Conservation (phyloP, 2,329 filamentous ascomycete genomes). For the Sodiomyces alkalinus region DNA sequence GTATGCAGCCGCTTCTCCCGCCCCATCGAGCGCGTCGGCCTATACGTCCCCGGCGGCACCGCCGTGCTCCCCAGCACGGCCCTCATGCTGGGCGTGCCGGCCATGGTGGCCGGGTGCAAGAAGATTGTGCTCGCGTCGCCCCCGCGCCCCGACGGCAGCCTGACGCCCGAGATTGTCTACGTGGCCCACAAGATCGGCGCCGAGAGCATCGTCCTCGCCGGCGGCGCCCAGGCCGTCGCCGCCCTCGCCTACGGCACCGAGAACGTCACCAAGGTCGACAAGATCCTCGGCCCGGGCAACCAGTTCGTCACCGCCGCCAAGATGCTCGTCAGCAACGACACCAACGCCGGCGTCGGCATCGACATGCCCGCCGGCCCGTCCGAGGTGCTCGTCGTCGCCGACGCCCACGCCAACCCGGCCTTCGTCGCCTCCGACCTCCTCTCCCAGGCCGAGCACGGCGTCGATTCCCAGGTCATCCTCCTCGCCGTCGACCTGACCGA, state of each 20-base stretch:
- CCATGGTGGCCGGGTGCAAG: slow-evolving; percentile 92
- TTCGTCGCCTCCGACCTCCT: slow-evolving; percentile 93
- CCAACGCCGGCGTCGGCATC: slow-evolving; percentile 85
- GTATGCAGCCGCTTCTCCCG: slow-evolving; percentile 85
- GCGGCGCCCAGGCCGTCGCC: slow-evolving; percentile 87
- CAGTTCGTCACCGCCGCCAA: slow-evolving; percentile 98
- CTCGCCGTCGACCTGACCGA: slow-evolving; percentile 72
- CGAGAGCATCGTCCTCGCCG: slow-evolving; percentile 88
- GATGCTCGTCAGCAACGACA: slow-evolving; percentile 97
- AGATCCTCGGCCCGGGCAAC: slow-evolving; percentile 94
- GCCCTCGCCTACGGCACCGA: slow-evolving; percentile 97
- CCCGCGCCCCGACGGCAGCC: slow-evolving; percentile 72
- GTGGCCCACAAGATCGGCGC: slow-evolving; percentile 93
- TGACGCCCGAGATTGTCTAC: slow-evolving; percentile 96
- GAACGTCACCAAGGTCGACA: slow-evolving; percentile 90
- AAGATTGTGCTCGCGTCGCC: slow-evolving; percentile 90
- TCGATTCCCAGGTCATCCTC: slow-evolving; percentile 88
- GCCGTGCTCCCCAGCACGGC: slow-evolving; percentile 95
- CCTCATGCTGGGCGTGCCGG: slow-evolving; percentile 93
- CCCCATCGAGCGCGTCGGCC: slow-evolving; percentile 87
- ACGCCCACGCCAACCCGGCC: slow-evolving; percentile 73
- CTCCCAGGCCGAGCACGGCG: slow-evolving; percentile 90
- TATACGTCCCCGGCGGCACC: slow-evolving; percentile 92
- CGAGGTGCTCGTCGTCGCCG: slow-evolving; percentile 91
- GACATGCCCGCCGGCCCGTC: slow-evolving; percentile 98